Evolutionary conservation across 2,329 filamentous ascomycete species (phyloP), one percentile per base, ranked within the genome.

Genomic region (Tolypocladium amazonense): DNA sequence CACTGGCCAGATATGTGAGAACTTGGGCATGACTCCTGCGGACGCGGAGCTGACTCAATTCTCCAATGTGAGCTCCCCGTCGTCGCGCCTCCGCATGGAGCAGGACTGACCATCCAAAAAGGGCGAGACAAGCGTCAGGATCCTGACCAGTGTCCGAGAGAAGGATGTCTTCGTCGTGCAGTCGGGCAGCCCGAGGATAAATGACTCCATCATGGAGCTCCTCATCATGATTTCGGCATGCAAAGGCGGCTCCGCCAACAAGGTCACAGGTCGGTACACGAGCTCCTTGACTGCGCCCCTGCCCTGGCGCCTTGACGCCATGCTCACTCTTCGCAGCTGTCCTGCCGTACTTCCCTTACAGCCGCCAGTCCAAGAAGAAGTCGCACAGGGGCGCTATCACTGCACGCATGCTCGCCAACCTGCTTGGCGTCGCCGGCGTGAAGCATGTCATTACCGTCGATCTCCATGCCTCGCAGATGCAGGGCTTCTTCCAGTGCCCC

Each of bases 141-240:
- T 88, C 70, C 71, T 87, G 71, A 87, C 83, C 55, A 88, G 85
- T 74, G 92, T 99, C 65, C 89, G 94, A 67, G 95, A 99, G 73
- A 95, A 97, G 75, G 93, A 99, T 82, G 93, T 99, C 69, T 99
- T 97, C 75, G 93, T 99, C 72, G 89, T 99, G 62, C 94, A 99
- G 79, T 97, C 93, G 63, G 94, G 94, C 65, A 97, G 94, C 77
- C 83, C 86, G 71, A 91, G 89, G 77, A 96, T 97, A 81, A 99
- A 99, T 75, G 94, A 99, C 77, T 95, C 91, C 70, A 92, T 99
- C 72, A 97, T 99, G 92, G 94, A 99, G 81, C 83, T 99, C 71
- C 84, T 99, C 71, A 97, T 99, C 76, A 96, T 99, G 90, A 97
- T 97, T 69, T 94, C 90, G 65, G 94, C 94, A 67, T 99, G 94